Evolutionary conservation across 306 rosid genomes (phyloP).

Genomic region (Betula pendula): DNA sequence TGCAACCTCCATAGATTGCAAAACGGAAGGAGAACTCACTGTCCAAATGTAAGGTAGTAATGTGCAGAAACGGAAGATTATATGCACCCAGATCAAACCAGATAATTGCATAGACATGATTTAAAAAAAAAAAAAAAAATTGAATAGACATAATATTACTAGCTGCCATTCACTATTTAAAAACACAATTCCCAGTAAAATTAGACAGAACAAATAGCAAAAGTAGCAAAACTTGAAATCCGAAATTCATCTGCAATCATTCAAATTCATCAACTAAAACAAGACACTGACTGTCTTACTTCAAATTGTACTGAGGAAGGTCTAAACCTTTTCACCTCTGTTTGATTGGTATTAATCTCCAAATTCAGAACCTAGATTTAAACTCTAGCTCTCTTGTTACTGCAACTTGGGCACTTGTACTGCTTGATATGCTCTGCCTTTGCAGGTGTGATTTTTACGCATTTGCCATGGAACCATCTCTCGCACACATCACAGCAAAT

Average conservation of each 20-base stretch:
- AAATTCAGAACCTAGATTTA: constrained; percentile 42
- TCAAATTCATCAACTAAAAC: constrained; percentile 61
- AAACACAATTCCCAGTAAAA: constrained; percentile 51
- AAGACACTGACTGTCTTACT: constrained; percentile 50
- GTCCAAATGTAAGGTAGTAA: background rate
- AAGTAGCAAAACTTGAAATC: constrained; percentile 75
- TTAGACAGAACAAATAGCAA: constrained; percentile 49
- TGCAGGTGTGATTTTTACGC: constrained; percentile 89
- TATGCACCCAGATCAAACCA: constrained; percentile 32
- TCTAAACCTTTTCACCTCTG: constrained; percentile 43
- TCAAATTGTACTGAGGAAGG: constrained; percentile 52
- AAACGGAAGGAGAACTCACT: background rate
- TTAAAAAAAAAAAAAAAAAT: background rate
- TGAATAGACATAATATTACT: constrained; percentile 37
- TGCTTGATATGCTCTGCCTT: constrained; percentile 97
- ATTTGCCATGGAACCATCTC: constrained; percentile 93
- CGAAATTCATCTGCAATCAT: constrained; percentile 52
- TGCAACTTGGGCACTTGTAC: constrained; percentile 93
- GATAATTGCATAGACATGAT: constrained; percentile 25
- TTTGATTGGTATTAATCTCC: constrained; percentile 35
- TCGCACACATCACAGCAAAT: constrained; percentile 89
- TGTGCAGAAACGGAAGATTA: constrained; percentile 24
- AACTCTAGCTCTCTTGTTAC: constrained; percentile 82
- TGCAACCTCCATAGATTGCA: background rate
- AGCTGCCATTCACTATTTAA: constrained; percentile 59